Evolutionary conservation across 2,329 filamentous ascomycete genomes (phyloP).

Genomic region (Colletotrichum musae): DNA sequence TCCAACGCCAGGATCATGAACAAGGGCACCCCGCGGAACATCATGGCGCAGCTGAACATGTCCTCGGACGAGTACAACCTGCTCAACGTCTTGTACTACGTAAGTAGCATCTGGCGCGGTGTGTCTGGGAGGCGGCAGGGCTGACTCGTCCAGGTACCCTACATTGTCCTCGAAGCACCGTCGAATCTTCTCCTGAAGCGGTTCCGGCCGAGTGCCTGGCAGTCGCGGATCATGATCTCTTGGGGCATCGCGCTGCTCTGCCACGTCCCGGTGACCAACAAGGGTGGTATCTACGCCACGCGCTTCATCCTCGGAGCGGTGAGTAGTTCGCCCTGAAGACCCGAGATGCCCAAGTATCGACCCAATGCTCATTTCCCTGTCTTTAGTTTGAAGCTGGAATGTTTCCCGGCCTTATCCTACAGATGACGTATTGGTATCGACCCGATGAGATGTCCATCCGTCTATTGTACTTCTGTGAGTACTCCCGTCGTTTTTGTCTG

Average conservation of each 20-base stretch:
- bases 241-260: slow-evolving; percentile 54
- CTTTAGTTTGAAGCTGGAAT: slow-evolving; percentile 55
- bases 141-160: slow-evolving; percentile 50
- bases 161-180: slow-evolving; percentile 56
- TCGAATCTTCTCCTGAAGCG: slow-evolving; percentile 57
- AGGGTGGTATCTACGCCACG: slow-evolving; percentile 53
- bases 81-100: slow-evolving; percentile 57
- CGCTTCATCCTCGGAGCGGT: slow-evolving; percentile 56
- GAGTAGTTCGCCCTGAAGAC: slow-evolving; percentile 36
- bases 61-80: slow-evolving; percentile 58
- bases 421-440: slow-evolving; percentile 64
- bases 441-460: slow-evolving; percentile 62
- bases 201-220: slow-evolving; percentile 56
- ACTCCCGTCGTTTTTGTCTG: slow-evolving; percentile 3
- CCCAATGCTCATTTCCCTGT: no score
- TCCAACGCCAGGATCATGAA: slow-evolving; percentile 59
- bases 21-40: slow-evolving; percentile 55
- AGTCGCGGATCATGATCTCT: slow-evolving; percentile 57
- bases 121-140: neutral
- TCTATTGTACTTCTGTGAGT: slow-evolving; percentile 61
- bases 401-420: slow-evolving; percentile 59
- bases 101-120: slow-evolving; percentile 40
- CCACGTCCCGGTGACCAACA: slow-evolving; percentile 54
- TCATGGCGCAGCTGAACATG: slow-evolving; percentile 57
- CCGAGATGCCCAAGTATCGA: neutral